Percentiles rank a stretch among this genome's conserved stretches.
phyloP scores from a whole-genome alignment of 176 grass and related monocot genomes.

The Lolium multiflorum region DNA sequence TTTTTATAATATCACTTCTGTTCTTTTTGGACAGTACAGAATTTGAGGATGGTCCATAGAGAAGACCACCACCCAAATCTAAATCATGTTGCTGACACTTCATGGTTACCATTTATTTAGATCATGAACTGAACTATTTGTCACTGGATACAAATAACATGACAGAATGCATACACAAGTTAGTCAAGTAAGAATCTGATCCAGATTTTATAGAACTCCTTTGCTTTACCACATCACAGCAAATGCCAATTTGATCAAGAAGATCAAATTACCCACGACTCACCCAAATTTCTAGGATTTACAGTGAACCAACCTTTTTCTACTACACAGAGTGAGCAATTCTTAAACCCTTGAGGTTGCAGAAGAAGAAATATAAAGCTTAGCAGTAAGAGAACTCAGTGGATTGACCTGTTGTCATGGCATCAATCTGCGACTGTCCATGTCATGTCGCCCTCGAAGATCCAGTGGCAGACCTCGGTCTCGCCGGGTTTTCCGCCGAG shows the following conservation, averaged over 20 bases:
- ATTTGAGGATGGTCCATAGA: conserved; percentile 36
- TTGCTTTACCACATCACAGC: conserved; percentile 37
- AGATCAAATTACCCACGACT: conserved; percentile 39
- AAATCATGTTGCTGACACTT: conserved; percentile 23
- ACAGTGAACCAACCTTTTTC: conserved; percentile 41
- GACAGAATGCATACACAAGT: conserved; percentile 11
- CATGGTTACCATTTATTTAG: background rate
- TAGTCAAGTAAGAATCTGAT: conserved; percentile 27
- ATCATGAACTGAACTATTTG: conserved; percentile 20
- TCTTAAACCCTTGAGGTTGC: conserved; percentile 41
- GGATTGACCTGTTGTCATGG: conserved; percentile 8
- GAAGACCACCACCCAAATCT: conserved; percentile 13
- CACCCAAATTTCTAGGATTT: conserved; percentile 41
- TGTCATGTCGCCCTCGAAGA: conserved; percentile 92
- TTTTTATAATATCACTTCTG: background rate
- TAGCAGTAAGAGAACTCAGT: conserved; percentile 3
- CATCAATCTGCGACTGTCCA: conserved; percentile 70
- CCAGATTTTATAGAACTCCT: conserved; percentile 21
- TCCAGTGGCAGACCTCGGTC: conserved; percentile 88
- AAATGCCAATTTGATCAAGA: conserved; percentile 49
- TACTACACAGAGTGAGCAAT: conserved; percentile 44
- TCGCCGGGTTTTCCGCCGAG: conserved; percentile 73
- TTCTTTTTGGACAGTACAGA: conserved; percentile 18
- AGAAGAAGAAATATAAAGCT: conserved; percentile 23
- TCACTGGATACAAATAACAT: conserved; percentile 36